Base-by-base conservation (phyloP, 1,284 basidiomycete species). In the Thecaphora thlaspeos region DNA sequence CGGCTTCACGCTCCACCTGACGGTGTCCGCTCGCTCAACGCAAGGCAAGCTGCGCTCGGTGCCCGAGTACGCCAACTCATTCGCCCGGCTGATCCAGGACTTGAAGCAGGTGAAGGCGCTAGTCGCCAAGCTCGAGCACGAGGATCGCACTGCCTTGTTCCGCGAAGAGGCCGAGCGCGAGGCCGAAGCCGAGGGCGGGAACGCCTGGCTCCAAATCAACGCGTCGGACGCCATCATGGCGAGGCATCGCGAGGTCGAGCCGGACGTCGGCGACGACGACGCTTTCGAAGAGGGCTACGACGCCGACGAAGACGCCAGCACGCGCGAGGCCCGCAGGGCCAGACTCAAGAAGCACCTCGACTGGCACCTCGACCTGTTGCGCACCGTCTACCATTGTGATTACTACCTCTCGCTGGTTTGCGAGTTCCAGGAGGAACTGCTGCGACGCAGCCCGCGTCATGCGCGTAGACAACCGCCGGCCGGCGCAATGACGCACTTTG, bases 351-450 rank as follows among this genome's bases (percentile, higher is more conserved):
- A 68, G 50, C 60, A 54, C n/a, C 61, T 76, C 30, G 74, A 76
- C 36, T 45, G 73, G 43, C 68, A 68, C 24, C 51, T 76, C 18
- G 74, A 76, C 41, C 43, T 69, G 30, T 51, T 76, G 24, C 69
- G 74, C 22, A 49, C 55, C 24, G 73, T 74, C 17, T 76, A 70
- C 43, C 61, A 75, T 44, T 69, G 61, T 47, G 72, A 75, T 56
- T 76, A 76, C 51, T 76, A 76, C 55, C 56, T 68, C n/a, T 61
- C 61, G 43, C 55, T 66, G 36, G 45, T 63, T 4, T 71, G 69
- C 49, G 74, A 76, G 43, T 76, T 70, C 43, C 57, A 65, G 17
- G 73, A 76, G 30, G 74, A 76, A 48, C 70, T 76, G 0, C 46
- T 66, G 24, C 68, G 74, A 11, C 53, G 68, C 3, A 61, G 61